Base-by-base conservation (phyloP, 1,284 basidiomycete species). In the Puccinia horiana region DNA sequence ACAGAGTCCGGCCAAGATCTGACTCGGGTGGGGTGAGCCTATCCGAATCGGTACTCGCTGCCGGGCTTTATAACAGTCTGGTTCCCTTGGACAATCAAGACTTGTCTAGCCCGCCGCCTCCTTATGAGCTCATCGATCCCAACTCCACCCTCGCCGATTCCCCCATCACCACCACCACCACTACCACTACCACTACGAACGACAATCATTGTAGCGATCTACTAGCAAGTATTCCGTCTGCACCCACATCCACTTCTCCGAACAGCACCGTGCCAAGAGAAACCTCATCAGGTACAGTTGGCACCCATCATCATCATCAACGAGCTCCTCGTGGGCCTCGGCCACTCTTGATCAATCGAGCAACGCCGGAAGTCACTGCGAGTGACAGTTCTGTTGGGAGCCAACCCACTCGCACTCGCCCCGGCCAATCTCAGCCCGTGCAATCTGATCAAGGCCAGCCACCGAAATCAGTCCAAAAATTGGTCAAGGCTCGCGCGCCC, bases 81-180 rank as follows among this genome's bases (percentile, higher is more conserved):
- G 14, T 26, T 42, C 63, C 35, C 5, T 26, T 65, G 37, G 63
- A 65, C 9, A 11, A 40, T n/a, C 32, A 18, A 12, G 35, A 63
- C 35, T 37, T 37, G 29, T 63, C 29, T 14, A 63, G 35, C 16
- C 63, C 63, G 11, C 63, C 63, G 6, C 63, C 63, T 8, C 63
- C 63, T 65, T 65, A 65, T 42, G 63, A 65, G 37, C 63, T 42
- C 12, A 65, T 65, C 37, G 63, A 37, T 42, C 63, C 63, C 20
- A 42, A 23, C 20, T 35, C 63, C 9, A 23, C 14, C 16, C 29
- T 42, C 18, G 32, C 37, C 16, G 16, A 35, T 40, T 2, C 8
- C 16, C 63, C 2, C 63, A 40, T 6, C 63, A 23, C 3, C 20
- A 54, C 52, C 32, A 65, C 37, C 32, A 42, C 18, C 37, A 32